Base-by-base conservation (phyloP, 2,329 filamentous ascomycete species). In the Lecanosticta acicola region DNA sequence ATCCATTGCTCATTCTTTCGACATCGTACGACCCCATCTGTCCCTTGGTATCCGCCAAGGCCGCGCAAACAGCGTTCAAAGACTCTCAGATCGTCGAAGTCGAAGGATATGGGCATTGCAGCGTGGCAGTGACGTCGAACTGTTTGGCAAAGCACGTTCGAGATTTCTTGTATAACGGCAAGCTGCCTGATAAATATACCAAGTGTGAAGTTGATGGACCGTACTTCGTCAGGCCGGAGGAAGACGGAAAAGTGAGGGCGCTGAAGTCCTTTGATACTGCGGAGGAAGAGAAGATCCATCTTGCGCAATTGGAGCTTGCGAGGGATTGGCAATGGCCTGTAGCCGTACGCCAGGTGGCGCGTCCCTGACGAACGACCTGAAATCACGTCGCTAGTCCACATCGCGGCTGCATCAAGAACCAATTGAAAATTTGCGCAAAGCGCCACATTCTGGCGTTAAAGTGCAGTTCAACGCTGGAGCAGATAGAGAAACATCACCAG, bases 1-100 rank as follows among this genome's bases (percentile, higher is more conserved):
- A 56, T 38, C 54, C 54, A 8, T 13, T 56, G 1, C 43, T 56
- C 5, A 45, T 56, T 3, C 43, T 54, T 3, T 55, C 51, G 0
- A 56, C 52, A 3, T 49, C 54, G 8, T 56, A 53, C 21, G 54
- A 56, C 16, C 54, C 54, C 1, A 53, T 56, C 34, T 56, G 52
- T 41, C 54, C 54, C 17, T 39, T 56, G 3, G 26, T 55, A 17
- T 54, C 54, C 10, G 54, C 54, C 14, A 46, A 47, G 43, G 20
- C 49, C 11, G 52, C 54, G 1, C 41, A 46, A 17, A 35, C 39
- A 8, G 49, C 50, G 3, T 55, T 56, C 20, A 34, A 48, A 3
- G 49, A 42, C 13, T 54, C 54, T 3, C 41, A 41, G 16, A 40
- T 56, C 17, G 46, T 56, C 3, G 54, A 55, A 33, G 52, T 56